phyloP scores from a whole-genome alignment of 306 rosid species.

The Inga oerstediana region DNA sequence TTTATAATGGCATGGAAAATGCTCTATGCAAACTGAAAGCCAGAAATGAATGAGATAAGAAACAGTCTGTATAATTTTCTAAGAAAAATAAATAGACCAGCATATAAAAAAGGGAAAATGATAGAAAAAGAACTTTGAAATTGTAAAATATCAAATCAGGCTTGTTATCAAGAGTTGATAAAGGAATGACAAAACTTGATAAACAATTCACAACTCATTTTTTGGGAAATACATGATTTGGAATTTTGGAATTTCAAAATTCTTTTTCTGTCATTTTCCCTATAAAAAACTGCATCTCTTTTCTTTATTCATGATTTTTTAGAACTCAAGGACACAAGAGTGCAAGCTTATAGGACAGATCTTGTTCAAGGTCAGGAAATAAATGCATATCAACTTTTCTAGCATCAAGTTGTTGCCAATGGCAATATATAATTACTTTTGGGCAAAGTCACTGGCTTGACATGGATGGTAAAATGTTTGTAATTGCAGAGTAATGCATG shows the following conservation, averaged over 20 bases:
- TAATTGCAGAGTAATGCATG: slow-evolving; percentile 81
- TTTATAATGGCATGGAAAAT: slow-evolving; percentile 1
- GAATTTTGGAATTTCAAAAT: no score
- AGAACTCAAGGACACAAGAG: background rate
- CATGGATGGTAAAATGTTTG: slow-evolving; percentile 73
- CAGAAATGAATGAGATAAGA: slow-evolving; percentile 1
- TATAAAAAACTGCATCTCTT: background rate
- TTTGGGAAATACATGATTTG: no score
- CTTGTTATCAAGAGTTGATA: no score
- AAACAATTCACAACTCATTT: no score
- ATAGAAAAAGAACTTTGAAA: no score
- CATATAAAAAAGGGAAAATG: background rate
- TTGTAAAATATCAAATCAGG: no score
- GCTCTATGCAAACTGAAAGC: background rate
- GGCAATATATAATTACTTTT: slow-evolving; percentile 59
- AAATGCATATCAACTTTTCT: slow-evolving; percentile 29
- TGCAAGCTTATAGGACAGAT: background rate
- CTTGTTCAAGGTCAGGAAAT: background rate
- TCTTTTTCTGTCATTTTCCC: no score
- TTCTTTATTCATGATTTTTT: background rate
- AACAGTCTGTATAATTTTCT: background rate
- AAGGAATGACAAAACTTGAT: no score
- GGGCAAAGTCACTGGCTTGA: slow-evolving; percentile 89
- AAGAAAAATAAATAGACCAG: background rate
- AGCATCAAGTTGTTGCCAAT: slow-evolving; percentile 23